These are phyloP conservation scores for Claviceps humidiphila DNA, from an alignment of 2,329 filamentous ascomycete genomes.

Conservation along the genomic window DNA sequence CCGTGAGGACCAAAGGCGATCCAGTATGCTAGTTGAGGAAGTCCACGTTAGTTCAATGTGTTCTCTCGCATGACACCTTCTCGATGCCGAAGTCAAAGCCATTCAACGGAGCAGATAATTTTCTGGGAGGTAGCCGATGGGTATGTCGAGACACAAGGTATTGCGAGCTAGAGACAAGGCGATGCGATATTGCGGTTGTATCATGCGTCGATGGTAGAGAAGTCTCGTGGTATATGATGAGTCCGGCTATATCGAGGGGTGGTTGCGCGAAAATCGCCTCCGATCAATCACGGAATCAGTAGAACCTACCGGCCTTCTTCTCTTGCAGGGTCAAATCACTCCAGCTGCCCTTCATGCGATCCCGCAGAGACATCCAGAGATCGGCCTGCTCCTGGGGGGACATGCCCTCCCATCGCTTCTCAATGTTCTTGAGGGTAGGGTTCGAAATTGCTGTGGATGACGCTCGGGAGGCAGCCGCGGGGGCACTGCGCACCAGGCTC, in stretches of 20 bases:
- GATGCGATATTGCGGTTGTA: background rate
- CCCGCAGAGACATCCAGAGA: slow-evolving; percentile 94
- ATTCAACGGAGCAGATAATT: background rate
- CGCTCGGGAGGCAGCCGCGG: slow-evolving; percentile 35
- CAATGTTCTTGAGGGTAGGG: slow-evolving; percentile 92
- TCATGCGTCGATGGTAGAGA: background rate
- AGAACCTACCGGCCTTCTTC: slow-evolving; percentile 88
- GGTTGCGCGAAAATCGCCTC: slow-evolving; percentile 16
- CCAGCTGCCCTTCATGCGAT: slow-evolving; percentile 99
- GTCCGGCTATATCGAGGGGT: slow-evolving; percentile 20
- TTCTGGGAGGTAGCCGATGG: no score
- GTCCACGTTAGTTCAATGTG: slow-evolving; percentile 19
- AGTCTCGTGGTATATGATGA: slow-evolving; percentile 6
- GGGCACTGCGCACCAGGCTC: slow-evolving; percentile 28
- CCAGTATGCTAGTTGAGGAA: slow-evolving; percentile 68
- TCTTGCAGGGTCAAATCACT: slow-evolving; percentile 87
- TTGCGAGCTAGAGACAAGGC: background rate
- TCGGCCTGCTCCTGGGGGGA: slow-evolving; percentile 98
- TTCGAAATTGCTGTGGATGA: slow-evolving; percentile 85
- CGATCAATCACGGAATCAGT: slow-evolving; percentile 7
- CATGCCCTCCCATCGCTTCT: slow-evolving; percentile 98
- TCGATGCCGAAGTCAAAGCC: background rate
- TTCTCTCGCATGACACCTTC: background rate
- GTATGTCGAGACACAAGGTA: background rate
- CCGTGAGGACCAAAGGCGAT: slow-evolving; percentile 97